phyloP scores from a whole-genome alignment of 108 stramenopile species.

The Heterococcus sp. region DNA sequence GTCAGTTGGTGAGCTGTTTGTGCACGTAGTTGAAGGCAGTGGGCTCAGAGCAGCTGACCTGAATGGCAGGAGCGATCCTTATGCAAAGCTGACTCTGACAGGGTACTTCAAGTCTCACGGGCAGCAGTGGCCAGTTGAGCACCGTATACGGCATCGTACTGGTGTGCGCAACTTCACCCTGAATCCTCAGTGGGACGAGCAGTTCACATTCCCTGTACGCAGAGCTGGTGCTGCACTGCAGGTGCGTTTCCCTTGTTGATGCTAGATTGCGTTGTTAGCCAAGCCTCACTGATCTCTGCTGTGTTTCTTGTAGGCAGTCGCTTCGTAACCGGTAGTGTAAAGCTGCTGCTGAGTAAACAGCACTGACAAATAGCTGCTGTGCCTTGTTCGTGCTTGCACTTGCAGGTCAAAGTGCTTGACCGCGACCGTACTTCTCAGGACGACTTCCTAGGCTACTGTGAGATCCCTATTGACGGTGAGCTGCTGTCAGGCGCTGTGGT shows the following conservation, averaged over 20 bases:
- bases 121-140: background rate
- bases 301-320: too few species aligned
- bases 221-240: background rate
- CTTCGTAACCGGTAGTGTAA: too few species aligned
- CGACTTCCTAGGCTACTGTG: background rate
- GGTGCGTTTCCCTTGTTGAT: too few species aligned
- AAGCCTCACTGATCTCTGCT: too few species aligned
- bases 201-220: background rate
- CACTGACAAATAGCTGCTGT: too few species aligned
- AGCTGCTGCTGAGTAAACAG: too few species aligned
- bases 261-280: too few species aligned
- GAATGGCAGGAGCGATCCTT: background rate
- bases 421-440: background rate
- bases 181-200: background rate
- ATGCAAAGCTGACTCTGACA: background rate
- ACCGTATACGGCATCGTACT: background rate
- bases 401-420: too few species aligned
- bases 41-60: background rate
- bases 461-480: background rate
- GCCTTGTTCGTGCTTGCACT: too few species aligned
- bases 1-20: background rate
- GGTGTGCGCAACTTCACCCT: background rate
- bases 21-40: background rate
- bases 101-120: background rate
- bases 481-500: background rate